Percentiles rank a stretch among this genome's conserved stretches.
Evolutionary conservation across 2,329 filamentous ascomycete species (phyloP).

Genomic region (Samsoniella hepiali): DNA sequence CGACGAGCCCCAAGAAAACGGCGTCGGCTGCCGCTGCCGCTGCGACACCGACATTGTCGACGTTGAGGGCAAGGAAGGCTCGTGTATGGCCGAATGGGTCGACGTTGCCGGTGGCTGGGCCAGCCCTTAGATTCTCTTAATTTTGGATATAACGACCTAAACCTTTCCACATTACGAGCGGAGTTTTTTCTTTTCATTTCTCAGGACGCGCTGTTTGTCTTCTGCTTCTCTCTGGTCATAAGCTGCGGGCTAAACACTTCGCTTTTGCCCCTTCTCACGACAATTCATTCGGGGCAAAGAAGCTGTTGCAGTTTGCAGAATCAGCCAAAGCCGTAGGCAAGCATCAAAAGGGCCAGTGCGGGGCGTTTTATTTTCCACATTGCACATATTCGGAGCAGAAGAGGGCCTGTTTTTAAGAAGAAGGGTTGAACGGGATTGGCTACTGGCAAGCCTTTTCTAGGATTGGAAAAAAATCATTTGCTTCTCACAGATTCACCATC

Average conservation of each 20-base stretch:
- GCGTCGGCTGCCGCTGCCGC: slow-evolving; percentile 91
- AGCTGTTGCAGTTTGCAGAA: neutral
- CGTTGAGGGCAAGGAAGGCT: slow-evolving; percentile 95
- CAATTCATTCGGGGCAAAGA: neutral
- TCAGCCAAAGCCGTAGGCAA: neutral
- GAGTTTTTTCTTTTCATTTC: slow-evolving; percentile 14
- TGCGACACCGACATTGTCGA: slow-evolving; percentile 98
- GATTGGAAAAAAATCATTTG: neutral
- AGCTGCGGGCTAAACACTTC: neutral
- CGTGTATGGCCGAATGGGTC: slow-evolving; percentile 93
- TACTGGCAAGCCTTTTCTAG: neutral
- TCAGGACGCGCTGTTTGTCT: neutral
- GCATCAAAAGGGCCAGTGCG: neutral
- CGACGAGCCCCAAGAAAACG: slow-evolving; percentile 88
- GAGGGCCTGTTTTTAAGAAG: neutral
- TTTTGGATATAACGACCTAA: slow-evolving; percentile 18
- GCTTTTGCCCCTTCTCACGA: no score
- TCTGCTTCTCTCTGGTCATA: neutral
- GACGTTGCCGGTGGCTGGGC: slow-evolving; percentile 95
- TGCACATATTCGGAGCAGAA: slow-evolving; percentile 2
- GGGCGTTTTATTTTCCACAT: slow-evolving; percentile 8
- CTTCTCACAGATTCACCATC: neutral
- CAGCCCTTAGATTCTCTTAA: slow-evolving; percentile 36
- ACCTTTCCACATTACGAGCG: slow-evolving; percentile 15
- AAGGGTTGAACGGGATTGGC: neutral